phyloP scores from a whole-genome alignment of 495 filamentous ascomycete genomes.

The Neurospora sp. region DNA sequence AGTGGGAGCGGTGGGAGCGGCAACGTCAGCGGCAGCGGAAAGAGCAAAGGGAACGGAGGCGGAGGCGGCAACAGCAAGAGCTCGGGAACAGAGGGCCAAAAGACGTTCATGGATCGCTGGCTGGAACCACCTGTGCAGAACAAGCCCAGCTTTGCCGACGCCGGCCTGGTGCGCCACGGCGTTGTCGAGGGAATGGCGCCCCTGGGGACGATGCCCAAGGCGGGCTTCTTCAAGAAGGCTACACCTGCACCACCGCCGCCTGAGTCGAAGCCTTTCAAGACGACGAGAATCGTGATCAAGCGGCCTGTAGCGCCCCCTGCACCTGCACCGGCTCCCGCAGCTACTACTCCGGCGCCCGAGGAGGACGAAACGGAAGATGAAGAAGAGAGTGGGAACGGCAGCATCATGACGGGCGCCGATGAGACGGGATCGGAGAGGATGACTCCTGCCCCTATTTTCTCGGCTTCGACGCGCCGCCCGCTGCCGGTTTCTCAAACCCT shows the following conservation, averaged over 20 bases:
- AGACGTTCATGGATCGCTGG: slow-evolving; percentile 48
- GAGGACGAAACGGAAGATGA: slow-evolving; percentile 26
- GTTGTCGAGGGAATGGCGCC: slow-evolving; percentile 63
- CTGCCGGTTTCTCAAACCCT: neutral
- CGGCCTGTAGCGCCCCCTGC: slow-evolving; percentile 11
- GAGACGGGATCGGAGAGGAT: slow-evolving; percentile 12
- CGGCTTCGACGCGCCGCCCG: neutral
- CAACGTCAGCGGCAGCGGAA: neutral
- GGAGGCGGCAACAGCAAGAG: slow-evolving; percentile 11
- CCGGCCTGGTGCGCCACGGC: slow-evolving; percentile 48
- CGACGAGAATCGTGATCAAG: slow-evolving; percentile 32
- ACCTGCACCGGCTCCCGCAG: slow-evolving; percentile 1
- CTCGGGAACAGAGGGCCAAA: slow-evolving; percentile 22
- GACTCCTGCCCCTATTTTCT: neutral
- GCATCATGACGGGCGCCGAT: neutral
- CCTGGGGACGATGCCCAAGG: slow-evolving; percentile 52
- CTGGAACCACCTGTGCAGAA: slow-evolving; percentile 57
- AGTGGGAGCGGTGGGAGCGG: neutral
- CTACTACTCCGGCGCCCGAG: slow-evolving; percentile 12
- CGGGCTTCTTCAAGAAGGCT: slow-evolving; percentile 33
- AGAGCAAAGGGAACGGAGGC: neutral
- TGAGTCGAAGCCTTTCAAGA: slow-evolving; percentile 1
- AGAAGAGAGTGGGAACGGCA: slow-evolving; percentile 10
- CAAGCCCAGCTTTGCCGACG: slow-evolving; percentile 64
- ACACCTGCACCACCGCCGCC: slow-evolving; percentile 13